Conservation (phyloP, 257 asterid species). For the Plantago ovata region DNA sequence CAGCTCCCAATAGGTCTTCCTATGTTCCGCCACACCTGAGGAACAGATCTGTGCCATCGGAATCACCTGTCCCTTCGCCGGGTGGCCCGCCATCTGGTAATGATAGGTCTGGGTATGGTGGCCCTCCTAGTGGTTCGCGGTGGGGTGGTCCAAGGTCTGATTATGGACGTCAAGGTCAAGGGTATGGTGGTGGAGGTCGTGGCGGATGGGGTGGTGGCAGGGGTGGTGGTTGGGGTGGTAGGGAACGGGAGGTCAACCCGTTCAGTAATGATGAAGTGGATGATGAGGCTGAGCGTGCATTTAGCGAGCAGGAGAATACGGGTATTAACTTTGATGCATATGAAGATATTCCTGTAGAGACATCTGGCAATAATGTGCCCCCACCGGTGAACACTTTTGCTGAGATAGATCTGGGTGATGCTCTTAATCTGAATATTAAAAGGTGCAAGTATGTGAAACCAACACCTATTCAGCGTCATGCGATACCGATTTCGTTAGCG, state of each 20-base stretch:
- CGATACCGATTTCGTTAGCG: constrained; percentile 76
- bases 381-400: constrained; percentile 81
- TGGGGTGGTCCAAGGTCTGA: constrained; percentile 60
- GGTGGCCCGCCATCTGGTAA: constrained; percentile 51
- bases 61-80: constrained; percentile 44
- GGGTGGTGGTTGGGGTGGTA: constrained; percentile 45
- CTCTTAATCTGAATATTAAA: constrained; percentile 62
- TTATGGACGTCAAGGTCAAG: constrained; percentile 55
- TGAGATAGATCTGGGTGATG: constrained; percentile 83
- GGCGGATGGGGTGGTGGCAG: constrained; percentile 58
- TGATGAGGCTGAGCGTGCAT: constrained; percentile 37
- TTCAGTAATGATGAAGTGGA: constrained; percentile 56
- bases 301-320: constrained; percentile 64
- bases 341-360: constrained; percentile 90
- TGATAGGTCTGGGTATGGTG: constrained; percentile 52
- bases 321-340: constrained; percentile 89
- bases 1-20: constrained; percentile 51
- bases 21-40: constrained; percentile 87
- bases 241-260: constrained; percentile 78
- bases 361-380: constrained; percentile 79
- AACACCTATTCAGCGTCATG: constrained; percentile 81
- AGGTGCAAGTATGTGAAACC: constrained; percentile 88
- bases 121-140: constrained; percentile 46
- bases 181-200: constrained; percentile 45
- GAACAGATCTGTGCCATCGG: constrained; percentile 51